Conservation (phyloP, 768 basidiomycete species). For the Suillus bovinus region DNA sequence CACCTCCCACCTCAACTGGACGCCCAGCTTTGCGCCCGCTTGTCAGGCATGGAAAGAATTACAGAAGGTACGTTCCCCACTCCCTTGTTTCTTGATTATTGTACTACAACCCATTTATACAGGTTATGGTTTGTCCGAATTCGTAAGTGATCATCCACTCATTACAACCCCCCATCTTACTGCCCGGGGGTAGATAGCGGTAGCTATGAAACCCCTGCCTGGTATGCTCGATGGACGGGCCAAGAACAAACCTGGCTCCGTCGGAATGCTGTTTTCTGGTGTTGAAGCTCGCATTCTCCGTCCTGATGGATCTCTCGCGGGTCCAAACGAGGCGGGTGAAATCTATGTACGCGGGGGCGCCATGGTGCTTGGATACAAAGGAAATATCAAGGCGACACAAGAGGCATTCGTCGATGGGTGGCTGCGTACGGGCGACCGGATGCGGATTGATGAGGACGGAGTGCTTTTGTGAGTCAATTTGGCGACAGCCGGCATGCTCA, state of each 20-base stretch:
- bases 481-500: neutral
- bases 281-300: constrained; percentile 55
- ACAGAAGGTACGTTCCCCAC: constrained; percentile 41
- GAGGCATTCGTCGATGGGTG: constrained; percentile 67
- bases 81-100: neutral
- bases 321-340: constrained; percentile 59
- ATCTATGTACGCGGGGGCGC: constrained; percentile 53
- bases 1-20: constrained; percentile 56
- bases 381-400: constrained; percentile 59
- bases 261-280: constrained; percentile 57
- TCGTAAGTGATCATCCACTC: constrained; percentile 34
- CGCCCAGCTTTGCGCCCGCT: constrained; percentile 32
- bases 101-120: constrained; percentile 1
- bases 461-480: constrained; percentile 53
- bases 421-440: constrained; percentile 67
- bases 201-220: constrained; percentile 37
- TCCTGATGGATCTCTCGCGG: constrained; percentile 53
- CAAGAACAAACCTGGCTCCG: constrained; percentile 36
- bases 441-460: constrained; percentile 52
- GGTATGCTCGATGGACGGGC: constrained; percentile 43
- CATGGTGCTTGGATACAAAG: constrained; percentile 62
- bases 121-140: constrained; percentile 69
- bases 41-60: constrained; percentile 31
- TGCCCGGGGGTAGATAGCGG: neutral
- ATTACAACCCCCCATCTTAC: neutral